Percentiles rank a stretch among this genome's conserved stretches.
phyloP scores from a whole-genome alignment of 2,329 filamentous ascomycete genomes.

The Fusarium solani-melongenae region DNA sequence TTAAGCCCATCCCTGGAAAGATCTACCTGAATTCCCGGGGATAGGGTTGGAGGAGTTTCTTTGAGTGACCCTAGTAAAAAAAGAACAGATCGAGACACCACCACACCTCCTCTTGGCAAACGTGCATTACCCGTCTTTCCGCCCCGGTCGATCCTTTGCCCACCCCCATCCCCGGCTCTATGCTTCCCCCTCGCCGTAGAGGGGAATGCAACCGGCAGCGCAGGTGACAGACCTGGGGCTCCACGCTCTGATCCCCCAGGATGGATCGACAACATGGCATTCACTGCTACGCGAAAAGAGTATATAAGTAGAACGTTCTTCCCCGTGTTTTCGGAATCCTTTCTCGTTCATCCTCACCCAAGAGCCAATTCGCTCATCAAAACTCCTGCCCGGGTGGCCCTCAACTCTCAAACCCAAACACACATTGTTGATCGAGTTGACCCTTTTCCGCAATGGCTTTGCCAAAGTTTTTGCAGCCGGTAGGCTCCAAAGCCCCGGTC shows the following conservation, averaged over 20 bases:
- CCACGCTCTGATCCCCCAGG: constrained; percentile 4
- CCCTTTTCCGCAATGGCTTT: constrained; percentile 32
- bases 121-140: constrained; percentile 35
- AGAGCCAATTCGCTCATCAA: constrained; percentile 22
- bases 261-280: constrained; percentile 13
- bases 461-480: constrained; percentile 38
- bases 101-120: neutral
- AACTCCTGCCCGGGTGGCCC: neutral
- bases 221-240: constrained; percentile 3
- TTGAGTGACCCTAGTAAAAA: neutral
- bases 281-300: constrained; percentile 3
- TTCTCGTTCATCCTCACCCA: constrained; percentile 25
- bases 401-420: constrained; percentile 1
- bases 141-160: constrained; percentile 33
- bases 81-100: neutral
- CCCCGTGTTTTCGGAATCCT: constrained; percentile 13
- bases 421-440: constrained; percentile 1
- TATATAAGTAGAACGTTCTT: constrained; percentile 40
- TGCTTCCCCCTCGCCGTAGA: constrained; percentile 23
- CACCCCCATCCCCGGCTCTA: constrained; percentile 33
- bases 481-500: constrained; percentile 36
- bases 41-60: neutral
- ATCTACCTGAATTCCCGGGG: constrained; percentile 28
- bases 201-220: constrained; percentile 12
- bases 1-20: constrained; percentile 10